Conservation (phyloP, 2,329 filamentous ascomycete species). For the Apiospora saccharicola region DNA sequence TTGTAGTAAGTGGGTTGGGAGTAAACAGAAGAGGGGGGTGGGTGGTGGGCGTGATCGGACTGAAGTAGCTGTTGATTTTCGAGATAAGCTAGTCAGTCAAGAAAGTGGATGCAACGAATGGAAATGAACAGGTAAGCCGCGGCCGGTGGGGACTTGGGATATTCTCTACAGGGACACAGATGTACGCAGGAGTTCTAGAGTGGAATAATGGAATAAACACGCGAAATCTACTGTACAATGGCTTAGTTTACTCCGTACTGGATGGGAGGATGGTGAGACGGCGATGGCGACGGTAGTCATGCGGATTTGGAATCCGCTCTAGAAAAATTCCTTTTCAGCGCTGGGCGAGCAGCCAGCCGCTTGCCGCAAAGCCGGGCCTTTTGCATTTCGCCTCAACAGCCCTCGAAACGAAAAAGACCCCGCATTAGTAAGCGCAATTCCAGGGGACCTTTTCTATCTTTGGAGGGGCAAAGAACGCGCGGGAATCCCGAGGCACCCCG, state of each 20-base stretch:
- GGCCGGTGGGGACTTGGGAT: neutral
- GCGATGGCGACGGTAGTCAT: neutral
- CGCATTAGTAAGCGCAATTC: slow-evolving; percentile 22
- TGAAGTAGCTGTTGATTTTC: slow-evolving; percentile 9
- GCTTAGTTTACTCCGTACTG: neutral
- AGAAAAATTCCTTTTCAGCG: neutral
- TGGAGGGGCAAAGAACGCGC: slow-evolving; percentile 4
- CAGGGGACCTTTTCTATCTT: neutral
- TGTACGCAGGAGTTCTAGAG: no score
- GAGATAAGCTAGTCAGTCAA: slow-evolving; percentile 1
- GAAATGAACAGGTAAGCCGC: neutral
- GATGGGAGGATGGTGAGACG: neutral
- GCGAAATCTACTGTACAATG: no score
- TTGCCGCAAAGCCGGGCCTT: no score
- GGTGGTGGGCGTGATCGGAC: slow-evolving; percentile 12
- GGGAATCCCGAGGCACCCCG: neutral
- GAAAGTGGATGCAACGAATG: neutral
- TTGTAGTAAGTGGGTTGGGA: slow-evolving; percentile 21
- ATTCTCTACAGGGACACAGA: neutral
- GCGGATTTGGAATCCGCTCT: neutral
- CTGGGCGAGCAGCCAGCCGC: neutral
- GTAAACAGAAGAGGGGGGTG: neutral
- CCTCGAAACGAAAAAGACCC: neutral
- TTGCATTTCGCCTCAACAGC: neutral
- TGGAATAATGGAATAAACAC: neutral